Percentiles rank a stretch among this genome's conserved stretches.
Conservation (phyloP, 768 basidiomycete species). For the Chalciporus chontae region DNA sequence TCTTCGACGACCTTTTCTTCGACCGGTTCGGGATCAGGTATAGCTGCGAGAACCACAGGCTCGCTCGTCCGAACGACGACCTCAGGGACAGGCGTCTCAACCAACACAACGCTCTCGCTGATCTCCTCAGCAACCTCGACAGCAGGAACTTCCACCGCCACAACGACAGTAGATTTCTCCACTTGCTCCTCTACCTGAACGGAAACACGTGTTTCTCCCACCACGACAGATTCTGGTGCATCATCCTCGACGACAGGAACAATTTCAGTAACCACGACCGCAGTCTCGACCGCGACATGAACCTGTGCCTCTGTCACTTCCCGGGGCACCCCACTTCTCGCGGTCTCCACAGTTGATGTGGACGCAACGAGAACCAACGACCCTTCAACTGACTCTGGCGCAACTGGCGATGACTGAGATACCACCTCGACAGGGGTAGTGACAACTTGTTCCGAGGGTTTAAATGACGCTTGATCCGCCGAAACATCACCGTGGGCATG, state of each 20-base stretch:
- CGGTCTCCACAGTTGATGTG: background rate
- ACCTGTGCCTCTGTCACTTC: background rate
- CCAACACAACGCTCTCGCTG: slow-evolving; percentile 1
- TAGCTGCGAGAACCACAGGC: background rate
- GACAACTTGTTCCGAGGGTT: background rate
- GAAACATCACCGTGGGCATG: background rate
- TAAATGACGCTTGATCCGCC: background rate
- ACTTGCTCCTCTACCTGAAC: background rate
- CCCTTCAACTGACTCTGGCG: background rate
- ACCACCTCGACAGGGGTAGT: background rate
- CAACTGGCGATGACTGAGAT: background rate
- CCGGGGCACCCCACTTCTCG: background rate
- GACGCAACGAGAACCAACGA: background rate
- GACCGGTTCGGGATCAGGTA: background rate
- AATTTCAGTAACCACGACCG: background rate
- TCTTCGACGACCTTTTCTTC: background rate
- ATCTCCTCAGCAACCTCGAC: background rate
- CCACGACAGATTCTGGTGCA: background rate
- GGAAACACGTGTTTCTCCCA: background rate
- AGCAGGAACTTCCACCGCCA: background rate
- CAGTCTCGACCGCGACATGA: background rate
- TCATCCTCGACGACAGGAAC: background rate
- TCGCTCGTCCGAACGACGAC: background rate
- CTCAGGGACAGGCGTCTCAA: background rate
- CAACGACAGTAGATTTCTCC: background rate